These are phyloP conservation scores for Debaryomycetaceae sp. DNA, from an alignment of 1,139 yeast species.

Conservation along the genomic window DNA sequence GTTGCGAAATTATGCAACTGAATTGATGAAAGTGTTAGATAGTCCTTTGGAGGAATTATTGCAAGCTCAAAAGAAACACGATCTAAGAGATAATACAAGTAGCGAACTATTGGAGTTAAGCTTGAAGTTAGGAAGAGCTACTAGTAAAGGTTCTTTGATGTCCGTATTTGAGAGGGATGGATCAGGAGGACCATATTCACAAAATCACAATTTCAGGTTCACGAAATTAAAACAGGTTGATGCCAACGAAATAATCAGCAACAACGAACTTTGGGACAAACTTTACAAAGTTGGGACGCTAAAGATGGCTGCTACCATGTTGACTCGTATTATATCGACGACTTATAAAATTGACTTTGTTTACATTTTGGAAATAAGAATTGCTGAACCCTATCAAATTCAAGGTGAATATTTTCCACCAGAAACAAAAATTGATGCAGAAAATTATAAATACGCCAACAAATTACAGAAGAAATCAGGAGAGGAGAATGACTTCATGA, in stretches of 20 bases:
- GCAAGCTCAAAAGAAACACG: slow-evolving; percentile 5
- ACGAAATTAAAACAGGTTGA: slow-evolving; percentile 23
- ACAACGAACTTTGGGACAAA: slow-evolving; percentile 32
- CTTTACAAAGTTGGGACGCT: slow-evolving; percentile 40
- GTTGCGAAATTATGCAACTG: slow-evolving; percentile 36
- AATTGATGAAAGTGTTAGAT: slow-evolving; percentile 43
- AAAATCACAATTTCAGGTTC: slow-evolving; percentile 42
- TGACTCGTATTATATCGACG: slow-evolving; percentile 39
- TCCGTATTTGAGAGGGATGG: slow-evolving; percentile 60
- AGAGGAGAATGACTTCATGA: slow-evolving; percentile 29
- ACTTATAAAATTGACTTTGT: slow-evolving; percentile 45
- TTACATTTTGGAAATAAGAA: slow-evolving; percentile 55
- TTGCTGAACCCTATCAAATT: slow-evolving; percentile 44
- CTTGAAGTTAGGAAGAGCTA: slow-evolving; percentile 52
- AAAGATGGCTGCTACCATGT: slow-evolving; percentile 37
- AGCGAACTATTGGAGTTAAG: slow-evolving; percentile 25
- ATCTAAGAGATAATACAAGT: slow-evolving; percentile 5
- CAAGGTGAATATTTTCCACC: slow-evolving; percentile 39
- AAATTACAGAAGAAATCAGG: slow-evolving; percentile 25
- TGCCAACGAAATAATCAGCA: slow-evolving; percentile 13
- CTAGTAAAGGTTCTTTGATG: slow-evolving; percentile 34
- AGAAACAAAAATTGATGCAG: slow-evolving; percentile 40
- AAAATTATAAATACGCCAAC: slow-evolving; percentile 35
- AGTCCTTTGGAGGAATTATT: slow-evolving; percentile 22
- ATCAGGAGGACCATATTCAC: slow-evolving; percentile 55